A percentile compares a stretch with the other conserved stretches of the same genome.
These are phyloP conservation scores for Colletotrichum endophyticum DNA, from an alignment of 2,329 filamentous ascomycete genomes.

Conservation along the genomic window DNA sequence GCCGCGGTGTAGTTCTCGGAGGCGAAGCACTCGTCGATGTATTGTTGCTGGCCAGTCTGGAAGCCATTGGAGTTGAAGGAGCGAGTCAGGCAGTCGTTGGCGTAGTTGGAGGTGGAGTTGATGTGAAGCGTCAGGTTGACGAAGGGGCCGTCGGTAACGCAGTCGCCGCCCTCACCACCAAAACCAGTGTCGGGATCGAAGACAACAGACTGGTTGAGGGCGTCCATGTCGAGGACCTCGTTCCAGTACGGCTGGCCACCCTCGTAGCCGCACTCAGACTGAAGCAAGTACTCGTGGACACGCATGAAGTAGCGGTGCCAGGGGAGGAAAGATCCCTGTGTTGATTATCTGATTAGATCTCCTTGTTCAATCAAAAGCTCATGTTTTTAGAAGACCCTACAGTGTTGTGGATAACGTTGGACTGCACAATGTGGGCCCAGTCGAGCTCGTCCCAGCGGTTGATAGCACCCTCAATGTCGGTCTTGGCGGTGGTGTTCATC, in stretches of 20 bases:
- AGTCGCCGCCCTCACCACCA: not conserved
- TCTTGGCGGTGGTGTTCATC: conserved; percentile 9
- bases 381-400: conserved; percentile 22
- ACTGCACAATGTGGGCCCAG: conserved; percentile 17
- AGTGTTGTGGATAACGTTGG: conserved; percentile 16
- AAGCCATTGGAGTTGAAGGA: conserved; percentile 5
- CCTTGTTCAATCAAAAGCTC: not conserved
- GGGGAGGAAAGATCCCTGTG: conserved; percentile 31
- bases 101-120: not conserved
- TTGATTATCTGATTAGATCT: not conserved
- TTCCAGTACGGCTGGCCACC: conserved; percentile 28
- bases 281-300: conserved; percentile 30
- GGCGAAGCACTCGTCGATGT: conserved; percentile 10
- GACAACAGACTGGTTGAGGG: not conserved
- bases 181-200: conserved; percentile 12
- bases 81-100: not conserved
- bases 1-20: conserved; percentile 2
- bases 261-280: conserved; percentile 30
- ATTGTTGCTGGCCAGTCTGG: not conserved
- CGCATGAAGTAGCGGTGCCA: conserved; percentile 32
- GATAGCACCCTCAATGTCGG: conserved; percentile 9
- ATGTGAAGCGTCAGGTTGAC: conserved; percentile 11
- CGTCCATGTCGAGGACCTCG: conserved; percentile 2
- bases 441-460: conserved; percentile 23
- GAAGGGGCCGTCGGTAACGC: conserved; percentile 12